phyloP scores from a whole-genome alignment of 306 rosid genomes.

The Lathyrus oleraceus region DNA sequence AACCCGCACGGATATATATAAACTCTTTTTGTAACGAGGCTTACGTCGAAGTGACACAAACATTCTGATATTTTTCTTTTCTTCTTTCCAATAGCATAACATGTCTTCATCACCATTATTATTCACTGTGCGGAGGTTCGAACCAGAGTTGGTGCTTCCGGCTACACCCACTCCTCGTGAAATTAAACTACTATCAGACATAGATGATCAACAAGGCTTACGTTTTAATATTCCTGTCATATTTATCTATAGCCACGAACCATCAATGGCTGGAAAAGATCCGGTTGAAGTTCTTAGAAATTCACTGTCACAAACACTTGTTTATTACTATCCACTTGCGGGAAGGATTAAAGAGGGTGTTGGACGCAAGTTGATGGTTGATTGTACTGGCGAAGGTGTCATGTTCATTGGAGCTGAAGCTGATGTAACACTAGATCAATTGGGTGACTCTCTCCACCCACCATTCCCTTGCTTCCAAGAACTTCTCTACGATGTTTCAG shows the following conservation, averaged over 20 bases:
- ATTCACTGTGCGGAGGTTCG: no score
- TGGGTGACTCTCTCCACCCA: constrained; percentile 44
- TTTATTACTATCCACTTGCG: constrained; percentile 36
- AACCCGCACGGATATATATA: constrained; percentile 21
- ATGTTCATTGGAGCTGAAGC: constrained; percentile 50
- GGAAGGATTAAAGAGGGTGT: constrained; percentile 33
- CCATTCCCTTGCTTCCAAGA: constrained; percentile 50
- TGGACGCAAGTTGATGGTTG: constrained; percentile 34
- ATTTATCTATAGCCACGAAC: no score
- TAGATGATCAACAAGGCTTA: no score
- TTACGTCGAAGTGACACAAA: constrained; percentile 30
- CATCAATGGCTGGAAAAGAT: constrained; percentile 26
- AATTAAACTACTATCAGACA: no score
- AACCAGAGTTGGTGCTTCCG: no score
- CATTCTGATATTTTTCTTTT: not conserved
- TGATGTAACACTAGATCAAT: constrained; percentile 41
- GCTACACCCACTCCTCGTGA: no score
- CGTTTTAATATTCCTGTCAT: no score
- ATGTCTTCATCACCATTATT: no score
- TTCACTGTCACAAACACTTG: constrained; percentile 22
- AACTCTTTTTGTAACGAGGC: constrained; percentile 34
- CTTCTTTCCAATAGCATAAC: no score
- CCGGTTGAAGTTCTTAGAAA: constrained; percentile 20
- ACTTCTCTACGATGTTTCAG: constrained; percentile 46
- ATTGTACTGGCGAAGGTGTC: constrained; percentile 52